These are phyloP conservation scores for Acorus calamus DNA, from an alignment of 106 monocot species.

Conservation along the genomic window DNA sequence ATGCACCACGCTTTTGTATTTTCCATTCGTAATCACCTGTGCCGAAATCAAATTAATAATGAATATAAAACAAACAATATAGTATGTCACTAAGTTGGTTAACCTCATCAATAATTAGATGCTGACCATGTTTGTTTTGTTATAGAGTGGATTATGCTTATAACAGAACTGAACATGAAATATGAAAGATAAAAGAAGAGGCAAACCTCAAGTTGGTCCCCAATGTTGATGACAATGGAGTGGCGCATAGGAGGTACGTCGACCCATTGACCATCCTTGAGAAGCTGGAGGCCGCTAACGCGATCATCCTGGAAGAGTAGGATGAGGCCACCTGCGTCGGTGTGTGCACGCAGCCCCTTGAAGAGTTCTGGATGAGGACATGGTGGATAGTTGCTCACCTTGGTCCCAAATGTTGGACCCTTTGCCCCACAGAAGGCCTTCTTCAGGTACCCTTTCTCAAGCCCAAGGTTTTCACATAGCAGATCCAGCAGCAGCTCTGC, in stretches of 20 bases:
- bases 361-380: conserved; percentile 58
- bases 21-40: conserved; percentile 71
- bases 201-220: conserved; percentile 60
- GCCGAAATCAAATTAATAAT: not conserved
- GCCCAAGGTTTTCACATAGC: conserved; percentile 67
- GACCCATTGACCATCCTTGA: conserved; percentile 60
- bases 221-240: conserved; percentile 70
- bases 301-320: conserved; percentile 65
- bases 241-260: conserved; percentile 56
- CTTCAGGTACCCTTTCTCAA: conserved; percentile 70
- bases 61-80: too few relatives aligned
- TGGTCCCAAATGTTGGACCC: conserved; percentile 70
- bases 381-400: conserved; percentile 73
- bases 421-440: conserved; percentile 45
- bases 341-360: conserved; percentile 61
- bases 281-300: conserved; percentile 70
- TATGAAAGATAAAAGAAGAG: not conserved
- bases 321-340: conserved; percentile 83
- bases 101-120: too few relatives aligned
- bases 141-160: too few relatives aligned
- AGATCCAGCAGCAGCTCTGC: conserved; percentile 58
- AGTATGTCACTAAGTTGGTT: too few relatives aligned
- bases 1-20: conserved; percentile 68
- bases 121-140: too few relatives aligned
- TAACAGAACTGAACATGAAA: too few relatives aligned